Percentiles rank a stretch among this genome's conserved stretches.
These are phyloP conservation scores for Podaxis sp. DNA, from an alignment of 768 basidiomycete species.

Conservation along the genomic window DNA sequence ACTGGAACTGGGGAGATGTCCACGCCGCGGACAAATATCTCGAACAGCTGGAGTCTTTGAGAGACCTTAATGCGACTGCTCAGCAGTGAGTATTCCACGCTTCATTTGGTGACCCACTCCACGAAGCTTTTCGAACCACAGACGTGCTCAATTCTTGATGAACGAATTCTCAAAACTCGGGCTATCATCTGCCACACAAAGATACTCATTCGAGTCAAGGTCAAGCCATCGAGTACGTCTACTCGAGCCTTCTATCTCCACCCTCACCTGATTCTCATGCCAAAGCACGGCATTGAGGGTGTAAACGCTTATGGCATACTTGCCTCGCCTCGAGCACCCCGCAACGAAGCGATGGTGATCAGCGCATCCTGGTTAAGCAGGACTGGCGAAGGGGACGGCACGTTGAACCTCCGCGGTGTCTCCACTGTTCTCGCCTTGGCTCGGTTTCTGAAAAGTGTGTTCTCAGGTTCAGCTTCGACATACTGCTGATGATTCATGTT, in stretches of 20 bases:
- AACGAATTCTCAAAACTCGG: constrained; percentile 76
- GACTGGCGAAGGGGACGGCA: constrained; percentile 52
- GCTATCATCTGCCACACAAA: constrained; percentile 65
- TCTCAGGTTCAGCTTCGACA: not conserved
- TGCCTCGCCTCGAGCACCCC: constrained; percentile 86
- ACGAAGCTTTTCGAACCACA: constrained; percentile 27
- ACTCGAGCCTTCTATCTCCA: not conserved
- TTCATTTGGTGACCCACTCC: not conserved
- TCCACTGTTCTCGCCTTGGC: constrained; percentile 87
- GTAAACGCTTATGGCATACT: constrained; percentile 83
- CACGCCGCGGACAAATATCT: constrained; percentile 84
- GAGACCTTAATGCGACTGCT: constrained; percentile 63
- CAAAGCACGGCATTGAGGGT: constrained; percentile 53
- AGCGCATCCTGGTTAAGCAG: constrained; percentile 88
- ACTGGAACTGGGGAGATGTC: constrained; percentile 92
- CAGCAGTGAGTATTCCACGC: constrained; percentile 56
- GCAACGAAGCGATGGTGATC: constrained; percentile 88
- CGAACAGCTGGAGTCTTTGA: constrained; percentile 61
- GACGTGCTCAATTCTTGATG: constrained; percentile 63
- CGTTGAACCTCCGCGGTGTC: constrained; percentile 82
- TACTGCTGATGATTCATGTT: not conserved
- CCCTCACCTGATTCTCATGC: constrained; percentile 3
- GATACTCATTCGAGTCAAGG: constrained; percentile 55
- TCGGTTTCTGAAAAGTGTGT: constrained; percentile 75
- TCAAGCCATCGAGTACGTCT: constrained; percentile 46